Evolutionary conservation across 2,329 filamentous ascomycete species (phyloP), one percentile per base, ranked within the genome.

Genomic region (Epichloe gansuensis): DNA sequence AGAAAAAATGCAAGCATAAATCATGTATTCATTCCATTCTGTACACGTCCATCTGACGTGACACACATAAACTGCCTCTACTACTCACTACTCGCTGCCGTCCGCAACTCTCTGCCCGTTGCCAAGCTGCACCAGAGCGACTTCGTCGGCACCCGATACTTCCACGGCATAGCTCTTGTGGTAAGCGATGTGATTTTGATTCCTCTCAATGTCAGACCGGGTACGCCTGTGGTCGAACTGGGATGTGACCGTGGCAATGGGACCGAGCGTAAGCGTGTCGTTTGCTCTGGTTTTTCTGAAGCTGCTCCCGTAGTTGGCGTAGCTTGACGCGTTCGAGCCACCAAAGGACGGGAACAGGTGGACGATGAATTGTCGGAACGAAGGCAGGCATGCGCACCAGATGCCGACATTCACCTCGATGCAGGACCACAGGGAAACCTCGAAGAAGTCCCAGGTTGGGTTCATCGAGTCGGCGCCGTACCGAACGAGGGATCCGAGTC

Each of bases 341-440:
- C 48, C 2, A 4, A 54, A 21, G 38, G 25, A 11, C 4, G 55
- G 52, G 41, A 55, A 55, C 17, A 55, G 37, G n/a, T 46, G 46
- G 1, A 52, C 48, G 8, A 65, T 46, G 3, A 65, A 51, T 31
- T 31, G 28, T 31, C 28, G 28, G 28, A 31, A 31, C 28, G 28
- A 31, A 31, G 28, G 28, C 9, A 31, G 64, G 63, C 52, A 66
- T 46, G 50, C 62, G 64, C 12, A 52, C 46, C 46, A 50, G 31
- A 54, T 52, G 31, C 50, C 53, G 6, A 54, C 46, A 13, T 54
- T 54, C 28, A 65, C 56, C 55, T 66, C 64, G 17, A 64, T 51
- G 6, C 52, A 56, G 5, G 62, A 63, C 64, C 62, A 66, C 39
- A 58, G n/a, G 21, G 53, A 52, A 6, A 61, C 52, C 17, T 56